Evolutionary conservation across 768 basidiomycete genomes (phyloP).

Genomic region (Boletus subcaerulescens): DNA sequence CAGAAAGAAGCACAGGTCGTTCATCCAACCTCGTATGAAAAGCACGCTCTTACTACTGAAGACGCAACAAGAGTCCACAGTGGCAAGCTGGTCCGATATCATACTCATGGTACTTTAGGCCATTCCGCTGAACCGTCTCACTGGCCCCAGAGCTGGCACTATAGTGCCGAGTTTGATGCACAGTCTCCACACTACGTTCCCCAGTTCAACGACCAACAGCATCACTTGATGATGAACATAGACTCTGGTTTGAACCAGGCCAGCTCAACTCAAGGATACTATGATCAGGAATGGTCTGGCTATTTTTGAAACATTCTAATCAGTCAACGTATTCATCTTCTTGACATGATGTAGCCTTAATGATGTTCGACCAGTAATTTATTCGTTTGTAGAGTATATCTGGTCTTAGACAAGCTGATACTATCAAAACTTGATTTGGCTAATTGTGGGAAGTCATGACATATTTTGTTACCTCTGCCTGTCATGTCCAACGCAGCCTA

Average conservation of each 20-base stretch:
- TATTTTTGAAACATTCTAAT: no score
- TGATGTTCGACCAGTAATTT: no score
- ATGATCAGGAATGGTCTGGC: not conserved
- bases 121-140: not conserved
- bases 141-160: not conserved
- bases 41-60: no score
- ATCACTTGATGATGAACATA: not conserved
- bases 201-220: not conserved
- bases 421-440: no score
- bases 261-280: not conserved
- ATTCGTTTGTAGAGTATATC: no score
- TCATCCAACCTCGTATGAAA: not conserved
- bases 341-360: no score
- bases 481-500: conserved; percentile 42
- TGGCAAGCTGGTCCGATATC: conserved; percentile 4
- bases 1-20: not conserved
- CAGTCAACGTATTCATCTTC: no score
- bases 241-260: not conserved
- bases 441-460: no score
- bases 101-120: conserved; percentile 6
- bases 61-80: not conserved
- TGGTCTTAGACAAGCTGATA: no score
- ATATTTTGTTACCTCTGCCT: not conserved
- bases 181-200: not conserved
- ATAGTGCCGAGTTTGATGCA: not conserved